Conservation (phyloP, 1,284 basidiomycete genomes). For the Puccinia novopanici region DNA sequence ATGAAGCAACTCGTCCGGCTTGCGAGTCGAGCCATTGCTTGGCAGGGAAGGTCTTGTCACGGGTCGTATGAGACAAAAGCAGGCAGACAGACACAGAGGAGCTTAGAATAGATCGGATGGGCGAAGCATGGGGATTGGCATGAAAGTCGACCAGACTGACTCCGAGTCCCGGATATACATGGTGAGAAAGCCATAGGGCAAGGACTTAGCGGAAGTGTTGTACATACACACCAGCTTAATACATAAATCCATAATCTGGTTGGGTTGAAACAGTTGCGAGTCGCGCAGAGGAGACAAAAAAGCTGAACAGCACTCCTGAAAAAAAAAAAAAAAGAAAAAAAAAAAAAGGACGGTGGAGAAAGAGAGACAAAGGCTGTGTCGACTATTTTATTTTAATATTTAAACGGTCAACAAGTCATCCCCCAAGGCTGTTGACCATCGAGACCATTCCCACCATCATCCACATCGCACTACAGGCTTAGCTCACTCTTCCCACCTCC, state of each 20-base stretch:
- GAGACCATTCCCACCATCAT: neutral
- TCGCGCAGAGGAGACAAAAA: neutral
- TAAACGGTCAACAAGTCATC: neutral
- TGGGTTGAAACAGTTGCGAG: constrained; percentile 21
- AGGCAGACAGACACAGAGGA: constrained; percentile 4
- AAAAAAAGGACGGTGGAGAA: too few relatives aligned
- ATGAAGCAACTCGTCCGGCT: neutral
- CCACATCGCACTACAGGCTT: too few relatives aligned
- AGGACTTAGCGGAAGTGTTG: neutral
- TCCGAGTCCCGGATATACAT: constrained; percentile 18
- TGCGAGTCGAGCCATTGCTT: too few relatives aligned
- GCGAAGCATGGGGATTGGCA: constrained; percentile 14
- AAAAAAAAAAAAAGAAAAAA: neutral
- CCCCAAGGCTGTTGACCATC: constrained; percentile 17
- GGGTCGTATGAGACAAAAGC: neutral
- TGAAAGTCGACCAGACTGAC: neutral
- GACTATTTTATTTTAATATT: too few relatives aligned
- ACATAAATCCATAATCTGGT: constrained; percentile 25
- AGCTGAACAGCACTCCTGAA: constrained; percentile 27
- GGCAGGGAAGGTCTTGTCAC: too few relatives aligned
- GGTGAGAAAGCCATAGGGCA: constrained; percentile 28
- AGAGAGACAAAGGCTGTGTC: constrained; percentile 4
- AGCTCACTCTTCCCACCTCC: neutral
- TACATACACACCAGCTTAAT: neutral
- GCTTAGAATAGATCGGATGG: constrained; percentile 13